Conservation (phyloP, 176 grass and related monocot genomes). For the Poa pratensis region DNA sequence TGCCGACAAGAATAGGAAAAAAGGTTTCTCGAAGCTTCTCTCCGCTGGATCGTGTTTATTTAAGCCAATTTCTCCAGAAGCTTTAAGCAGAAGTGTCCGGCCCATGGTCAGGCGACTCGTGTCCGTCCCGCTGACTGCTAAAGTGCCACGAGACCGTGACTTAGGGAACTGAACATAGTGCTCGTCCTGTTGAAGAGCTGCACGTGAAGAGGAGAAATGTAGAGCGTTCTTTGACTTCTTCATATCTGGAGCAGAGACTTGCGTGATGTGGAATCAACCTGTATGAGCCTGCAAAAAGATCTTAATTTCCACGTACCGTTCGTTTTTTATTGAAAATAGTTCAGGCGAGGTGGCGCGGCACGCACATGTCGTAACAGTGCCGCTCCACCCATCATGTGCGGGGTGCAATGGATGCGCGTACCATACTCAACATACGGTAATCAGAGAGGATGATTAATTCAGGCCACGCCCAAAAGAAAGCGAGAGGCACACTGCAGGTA, state of each 20-base stretch:
- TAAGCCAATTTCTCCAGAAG: too few relatives aligned
- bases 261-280: neutral
- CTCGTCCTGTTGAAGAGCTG: neutral
- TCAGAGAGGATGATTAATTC: neutral
- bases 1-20: too few relatives aligned
- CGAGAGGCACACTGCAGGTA: neutral
- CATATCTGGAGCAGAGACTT: neutral
- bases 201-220: neutral
- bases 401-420: neutral
- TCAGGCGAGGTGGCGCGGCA: neutral
- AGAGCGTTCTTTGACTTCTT: neutral
- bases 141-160: too few relatives aligned
- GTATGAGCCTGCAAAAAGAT: neutral
- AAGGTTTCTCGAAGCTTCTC: too few relatives aligned
- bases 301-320: neutral
- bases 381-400: neutral
- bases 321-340: too few relatives aligned
- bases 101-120: too few relatives aligned
- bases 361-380: constrained; percentile 19
- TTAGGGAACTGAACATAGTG: too few relatives aligned
- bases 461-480: neutral
- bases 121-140: too few relatives aligned
- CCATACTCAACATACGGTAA: neutral
- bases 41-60: too few relatives aligned
- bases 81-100: too few relatives aligned